Base-by-base conservation (phyloP, 2,329 filamentous ascomycete genomes). In the Zymoseptoria brevis region DNA sequence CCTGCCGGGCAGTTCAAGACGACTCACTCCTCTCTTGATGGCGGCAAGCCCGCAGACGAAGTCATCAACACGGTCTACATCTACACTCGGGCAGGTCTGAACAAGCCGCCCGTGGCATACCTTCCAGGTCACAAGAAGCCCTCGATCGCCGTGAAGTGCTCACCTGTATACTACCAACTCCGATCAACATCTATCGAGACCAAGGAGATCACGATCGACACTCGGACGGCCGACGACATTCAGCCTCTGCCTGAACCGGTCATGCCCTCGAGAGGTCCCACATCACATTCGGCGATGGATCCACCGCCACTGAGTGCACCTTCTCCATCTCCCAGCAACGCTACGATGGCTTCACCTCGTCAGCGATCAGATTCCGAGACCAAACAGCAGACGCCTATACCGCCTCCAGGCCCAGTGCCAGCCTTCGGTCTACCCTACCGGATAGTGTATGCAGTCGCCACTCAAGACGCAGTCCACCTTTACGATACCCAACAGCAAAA, bases 401-500 rank as follows among this genome's bases (percentile, higher is more conserved):
- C 81, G 4, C 73, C 77, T 29, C 58, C 63, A 30, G 77, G 76
- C 1, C 79, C 79, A 19, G 66, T 72, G 58, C 81, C 88, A 21
- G 87, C 88, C 1, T 97, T 99, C 74, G 83, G 86, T 2, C 78
- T 99, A 51, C 88, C 91, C 0, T 97, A 99, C 73, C 87, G 94
- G 24, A 91, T 99, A 79, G 83, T 99, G 0, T 99, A 97, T 75
- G 94, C 93, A 3, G 93, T 99, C 45, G 95, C 94, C 7, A 99
- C 94, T 0, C 93, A 97, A 72, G 94, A 99, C 75, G 89, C 94
- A 0, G 89, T 99, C 3, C 79, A 96, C 50, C 81, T 99, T 21
- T 99, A 99, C 71, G 94, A 99, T 74, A 99, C 94, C 0, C 94
- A 99, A 71, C 94, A 99, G 72, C 88, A 92, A 69, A 95, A 90